Percentiles rank a stretch among this genome's conserved stretches.
Conservation (phyloP, 305 asterid species). For the Petunia hybrid region DNA sequence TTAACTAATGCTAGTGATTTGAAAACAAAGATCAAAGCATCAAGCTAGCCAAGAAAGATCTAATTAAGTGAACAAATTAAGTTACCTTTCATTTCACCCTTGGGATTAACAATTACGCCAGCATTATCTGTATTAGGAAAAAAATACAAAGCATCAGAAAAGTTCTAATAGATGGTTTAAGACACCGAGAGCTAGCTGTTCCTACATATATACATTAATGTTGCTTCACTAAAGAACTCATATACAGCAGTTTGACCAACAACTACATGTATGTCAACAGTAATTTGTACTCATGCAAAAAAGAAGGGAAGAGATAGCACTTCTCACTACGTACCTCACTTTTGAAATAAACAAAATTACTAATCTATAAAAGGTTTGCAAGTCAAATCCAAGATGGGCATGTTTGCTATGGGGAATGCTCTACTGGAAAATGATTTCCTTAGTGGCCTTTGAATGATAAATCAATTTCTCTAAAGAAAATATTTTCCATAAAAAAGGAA, state of each 20-base stretch:
- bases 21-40: background rate
- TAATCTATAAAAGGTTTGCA: background rate
- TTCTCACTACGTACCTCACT: too few relatives aligned
- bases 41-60: background rate
- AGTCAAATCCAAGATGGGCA: background rate
- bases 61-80: background rate
- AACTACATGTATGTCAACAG: background rate
- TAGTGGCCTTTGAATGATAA: background rate
- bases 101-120: conserved; percentile 75
- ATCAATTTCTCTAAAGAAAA: background rate
- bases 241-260: background rate
- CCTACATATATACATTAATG: background rate
- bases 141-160: background rate
- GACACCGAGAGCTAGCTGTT: background rate
- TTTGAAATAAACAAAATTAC: background rate
- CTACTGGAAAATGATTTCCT: background rate
- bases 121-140: conserved; percentile 58
- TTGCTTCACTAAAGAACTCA: background rate
- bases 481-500: background rate
- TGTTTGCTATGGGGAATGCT: too few relatives aligned
- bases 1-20: background rate
- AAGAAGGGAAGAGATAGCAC: too few relatives aligned
- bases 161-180: background rate
- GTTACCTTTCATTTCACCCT: conserved; percentile 75
- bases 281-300: background rate